Evolutionary conservation across 1,284 basidiomycete species (phyloP).

Genomic region (Exobasidium rhododendri): DNA sequence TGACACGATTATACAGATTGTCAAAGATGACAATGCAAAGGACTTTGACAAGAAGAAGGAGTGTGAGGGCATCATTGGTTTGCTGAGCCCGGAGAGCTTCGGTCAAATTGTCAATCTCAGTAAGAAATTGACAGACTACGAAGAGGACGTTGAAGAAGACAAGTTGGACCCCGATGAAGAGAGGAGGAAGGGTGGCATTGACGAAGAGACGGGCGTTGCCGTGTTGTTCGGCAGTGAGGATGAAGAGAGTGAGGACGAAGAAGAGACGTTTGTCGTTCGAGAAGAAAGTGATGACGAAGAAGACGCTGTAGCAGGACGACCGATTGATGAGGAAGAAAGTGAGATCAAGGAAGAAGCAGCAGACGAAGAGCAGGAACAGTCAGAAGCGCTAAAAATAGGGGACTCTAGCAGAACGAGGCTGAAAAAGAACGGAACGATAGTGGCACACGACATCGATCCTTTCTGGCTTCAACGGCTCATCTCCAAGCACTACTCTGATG

Average conservation of each 20-base stretch:
- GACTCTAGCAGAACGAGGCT: conserved; percentile 61
- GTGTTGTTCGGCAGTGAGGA: conserved; percentile 58
- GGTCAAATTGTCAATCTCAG: conserved; percentile 79
- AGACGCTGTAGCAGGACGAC: conserved; percentile 57
- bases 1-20: conserved; percentile 80
- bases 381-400: conserved; percentile 57
- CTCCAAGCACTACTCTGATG: conserved; percentile 84
- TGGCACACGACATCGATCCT: conserved; percentile 88
- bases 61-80: conserved; percentile 75
- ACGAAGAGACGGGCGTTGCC: conserved; percentile 62
- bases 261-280: conserved; percentile 77
- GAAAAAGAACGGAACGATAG: conserved; percentile 34
- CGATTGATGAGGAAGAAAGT: conserved; percentile 63
- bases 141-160: conserved; percentile 63
- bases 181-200: conserved; percentile 74
- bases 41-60: conserved; percentile 98
- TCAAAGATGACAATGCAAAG: conserved; percentile 86
- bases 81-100: conserved; percentile 73
- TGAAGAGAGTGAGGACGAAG: conserved; percentile 82
- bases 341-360: conserved; percentile 66
- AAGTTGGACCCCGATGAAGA: conserved; percentile 65
- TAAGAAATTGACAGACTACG: conserved; percentile 96
- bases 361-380: conserved; percentile 59
- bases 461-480: conserved; percentile 98
- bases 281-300: conserved; percentile 60